Evolutionary conservation across 2,329 filamentous ascomycete species (phyloP), one percentile per base, ranked within the genome.

Genomic region (Magnaporthiopsis incrustans): DNA sequence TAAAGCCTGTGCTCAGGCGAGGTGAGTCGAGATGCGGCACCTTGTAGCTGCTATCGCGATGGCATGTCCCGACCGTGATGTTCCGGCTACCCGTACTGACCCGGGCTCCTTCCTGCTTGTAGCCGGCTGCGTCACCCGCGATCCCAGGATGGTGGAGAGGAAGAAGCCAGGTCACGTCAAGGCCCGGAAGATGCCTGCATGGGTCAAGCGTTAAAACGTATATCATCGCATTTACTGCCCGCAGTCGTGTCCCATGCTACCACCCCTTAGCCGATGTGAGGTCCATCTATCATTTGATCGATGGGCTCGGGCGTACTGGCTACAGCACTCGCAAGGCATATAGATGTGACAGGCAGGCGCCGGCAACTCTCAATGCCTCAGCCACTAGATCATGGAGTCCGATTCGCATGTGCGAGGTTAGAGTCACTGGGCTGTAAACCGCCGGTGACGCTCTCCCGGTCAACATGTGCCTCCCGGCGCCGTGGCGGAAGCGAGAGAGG

Each of bases 121-220:
- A 99, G 95, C 94, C 74, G 96, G 96, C 67, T 92, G 90, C 76
- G 85, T 99, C 68, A 96, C 93, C 63, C 89, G 94, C 73, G 94
- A 99, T 80, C 85, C 89, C 65, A 92, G 94, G 79, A 88, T 83
- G 73, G 96, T 99, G 70, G 95, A 99, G 80, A 94, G 95, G 76
- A 99, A 99, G 88, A 98, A 99, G 85, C 86, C 92, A 65, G 96
- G 95, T 70, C 91, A 92, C 73, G 78, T 96, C 79, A 99, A 99
- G 85, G 94, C 95, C 65, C 90, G 95, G 79, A 99, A 99, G 87
- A 96, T 90, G 87, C 94, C 94, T 66, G 85, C 95, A 71, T 99
- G 96, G 95, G 93, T 98, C 83, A 98, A 97, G 87, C 79, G 84
- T 79, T 87, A 82, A 68, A 53, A n/a, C 44, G 44, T 53, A 53